A percentile compares a stretch with the other conserved stretches of the same genome.
These are phyloP conservation scores for Verticillium nonalfalfae DNA, from an alignment of 2,329 filamentous ascomycete genomes.

Conservation along the genomic window DNA sequence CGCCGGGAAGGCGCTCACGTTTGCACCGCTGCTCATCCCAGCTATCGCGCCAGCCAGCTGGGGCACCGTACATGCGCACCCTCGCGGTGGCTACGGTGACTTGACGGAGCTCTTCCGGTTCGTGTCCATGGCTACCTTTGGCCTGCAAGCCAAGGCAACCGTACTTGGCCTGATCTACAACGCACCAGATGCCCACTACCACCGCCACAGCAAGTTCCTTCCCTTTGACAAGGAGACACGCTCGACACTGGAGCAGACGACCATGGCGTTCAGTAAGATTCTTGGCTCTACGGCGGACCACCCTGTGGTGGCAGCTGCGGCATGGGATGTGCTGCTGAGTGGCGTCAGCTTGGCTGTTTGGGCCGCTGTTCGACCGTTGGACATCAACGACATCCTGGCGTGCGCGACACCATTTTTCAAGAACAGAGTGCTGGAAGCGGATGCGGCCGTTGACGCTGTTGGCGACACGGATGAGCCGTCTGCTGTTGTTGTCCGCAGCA, in stretches of 20 bases:
- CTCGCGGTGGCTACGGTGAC: constrained; percentile 29
- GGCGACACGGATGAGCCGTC: neutral
- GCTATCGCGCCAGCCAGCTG: constrained; percentile 40
- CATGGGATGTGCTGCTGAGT: constrained; percentile 53
- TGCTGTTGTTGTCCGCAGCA: neutral
- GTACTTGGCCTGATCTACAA: constrained; percentile 36
- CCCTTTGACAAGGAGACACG: constrained; percentile 38
- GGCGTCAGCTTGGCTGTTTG: constrained; percentile 47
- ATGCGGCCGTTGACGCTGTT: neutral
- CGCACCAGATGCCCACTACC: constrained; percentile 37
- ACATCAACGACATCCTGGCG: constrained; percentile 41
- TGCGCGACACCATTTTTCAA: constrained; percentile 25
- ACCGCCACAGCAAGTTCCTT: constrained; percentile 40
- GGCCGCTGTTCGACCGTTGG: constrained; percentile 47
- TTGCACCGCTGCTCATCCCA: constrained; percentile 38
- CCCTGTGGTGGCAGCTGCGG: constrained; percentile 49
- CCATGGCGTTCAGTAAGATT: constrained; percentile 36
- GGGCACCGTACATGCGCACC: constrained; percentile 36
- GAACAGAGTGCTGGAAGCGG: neutral
- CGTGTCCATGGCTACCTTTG: constrained; percentile 34
- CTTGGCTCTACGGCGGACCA: constrained; percentile 47
- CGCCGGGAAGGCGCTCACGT: constrained; percentile 29
- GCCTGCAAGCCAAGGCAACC: constrained; percentile 39
- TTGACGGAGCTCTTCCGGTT: constrained; percentile 40
- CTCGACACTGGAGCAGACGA: constrained; percentile 35